A percentile compares a stretch with the other conserved stretches of the same genome.
phyloP scores from a whole-genome alignment of 1,284 basidiomycete species.

The Trichosporon sp. region DNA sequence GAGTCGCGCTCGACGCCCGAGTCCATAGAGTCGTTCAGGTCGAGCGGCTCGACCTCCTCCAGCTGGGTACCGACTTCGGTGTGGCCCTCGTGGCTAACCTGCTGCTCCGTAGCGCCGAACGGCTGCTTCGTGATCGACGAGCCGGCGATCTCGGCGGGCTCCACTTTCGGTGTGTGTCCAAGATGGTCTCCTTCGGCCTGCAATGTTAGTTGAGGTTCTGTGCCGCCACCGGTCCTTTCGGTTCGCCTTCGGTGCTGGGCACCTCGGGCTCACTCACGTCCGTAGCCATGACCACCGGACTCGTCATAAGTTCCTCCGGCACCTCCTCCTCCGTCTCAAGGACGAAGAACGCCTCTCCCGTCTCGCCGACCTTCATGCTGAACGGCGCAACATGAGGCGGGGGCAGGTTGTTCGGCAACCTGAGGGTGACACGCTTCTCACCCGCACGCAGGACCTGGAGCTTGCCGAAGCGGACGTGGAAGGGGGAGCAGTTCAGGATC shows the following conservation, averaged over 20 bases:
- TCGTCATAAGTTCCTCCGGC: slow-evolving; percentile 90
- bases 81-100: slow-evolving; percentile 35
- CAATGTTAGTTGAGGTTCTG: not conserved
- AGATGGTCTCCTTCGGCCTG: slow-evolving; percentile 21
- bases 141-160: not conserved
- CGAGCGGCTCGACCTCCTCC: slow-evolving; percentile 54
- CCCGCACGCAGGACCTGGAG: slow-evolving; percentile 91
- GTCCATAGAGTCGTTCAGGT: slow-evolving; percentile 45
- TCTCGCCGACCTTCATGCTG: slow-evolving; percentile 98
- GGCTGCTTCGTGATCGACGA: slow-evolving; percentile 47
- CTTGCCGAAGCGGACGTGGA: slow-evolving; percentile 98
- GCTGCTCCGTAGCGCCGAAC: slow-evolving; percentile 50
- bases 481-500: slow-evolving; percentile 88
- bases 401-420: slow-evolving; percentile 61
- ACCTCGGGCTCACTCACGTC: slow-evolving; percentile 42
- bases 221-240: too few species aligned
- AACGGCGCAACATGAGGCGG: slow-evolving; percentile 66
- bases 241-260: too few species aligned
- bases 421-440: slow-evolving; percentile 90
- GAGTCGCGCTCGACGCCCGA: slow-evolving; percentile 16
- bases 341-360: slow-evolving; percentile 98
- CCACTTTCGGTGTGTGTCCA: slow-evolving; percentile 11
- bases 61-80: slow-evolving; percentile 28
- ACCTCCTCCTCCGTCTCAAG: slow-evolving; percentile 95
- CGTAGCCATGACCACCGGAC: slow-evolving; percentile 70